Evolutionary conservation across 2,329 filamentous ascomycete genomes (phyloP), one percentile per base, ranked within the genome.

Genomic region (Didymella glomerata): DNA sequence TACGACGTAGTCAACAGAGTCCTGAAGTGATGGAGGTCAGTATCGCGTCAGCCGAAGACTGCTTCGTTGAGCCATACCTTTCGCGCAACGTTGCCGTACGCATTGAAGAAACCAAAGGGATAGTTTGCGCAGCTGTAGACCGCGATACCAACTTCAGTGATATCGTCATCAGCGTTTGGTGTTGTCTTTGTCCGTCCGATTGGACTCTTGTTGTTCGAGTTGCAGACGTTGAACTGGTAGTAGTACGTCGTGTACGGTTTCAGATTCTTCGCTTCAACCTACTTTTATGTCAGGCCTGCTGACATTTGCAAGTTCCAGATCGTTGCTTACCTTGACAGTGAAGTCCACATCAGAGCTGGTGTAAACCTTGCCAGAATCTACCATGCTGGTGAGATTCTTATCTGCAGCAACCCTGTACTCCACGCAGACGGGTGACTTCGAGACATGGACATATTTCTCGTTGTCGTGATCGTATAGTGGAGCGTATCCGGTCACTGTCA

Each of bases 301-400:
- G 7, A 9, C 2, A 9, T 7, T 38, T 18, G 4, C 1, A 41
- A 1, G 3, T 1, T 14, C 45, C 16, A 14, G 1, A 0, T 10
- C 1, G 3, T 30, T n/a, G 16, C 41, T 28, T 71, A 86, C 86
- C 81, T 91, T 91, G 60, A 92, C 80, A 0, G 90, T 92, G 69
- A 88, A 93, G 70, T 93, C 90, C 48, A 92, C 85, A 69, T 93
- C 90, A 1, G 86, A 89, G 27, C 84, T 90, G 0, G 90, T 92
- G 69, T 88, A 91, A 1, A 84, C 88, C 27, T 78, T 84, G 4
- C 89, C 90, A 2, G 79, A 79, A 48, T 83, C 80, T 2, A 85
- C 84, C 14, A 85, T 77, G 2, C 79, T 68, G 8, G 76, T 75
- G 28, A 85, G 80, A 25, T 78, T 76, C 48, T 80, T 68, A 63